phyloP scores from a whole-genome alignment of 1,284 basidiomycete species.

The Leccinum pachyderme region DNA sequence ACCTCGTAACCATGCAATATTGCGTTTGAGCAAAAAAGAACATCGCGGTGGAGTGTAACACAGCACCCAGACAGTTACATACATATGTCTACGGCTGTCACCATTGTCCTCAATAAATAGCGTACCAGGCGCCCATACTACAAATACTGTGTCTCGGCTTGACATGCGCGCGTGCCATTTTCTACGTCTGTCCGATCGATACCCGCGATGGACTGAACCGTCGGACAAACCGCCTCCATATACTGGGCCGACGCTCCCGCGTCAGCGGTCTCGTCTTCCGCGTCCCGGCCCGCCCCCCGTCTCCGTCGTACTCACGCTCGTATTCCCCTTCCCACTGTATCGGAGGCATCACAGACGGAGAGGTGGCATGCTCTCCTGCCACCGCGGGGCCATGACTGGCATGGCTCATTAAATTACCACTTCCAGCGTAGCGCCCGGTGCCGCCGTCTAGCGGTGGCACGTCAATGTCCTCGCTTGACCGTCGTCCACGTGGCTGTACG shows the following conservation, averaged over 20 bases:
- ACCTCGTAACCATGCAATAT: slow-evolving; percentile 14
- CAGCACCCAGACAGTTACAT: not conserved
- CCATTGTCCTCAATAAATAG: slow-evolving; percentile 4
- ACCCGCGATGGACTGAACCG: slow-evolving; percentile 23
- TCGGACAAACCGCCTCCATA: slow-evolving; percentile 27
- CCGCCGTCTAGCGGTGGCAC: slow-evolving; percentile 2
- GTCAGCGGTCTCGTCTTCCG: not conserved
- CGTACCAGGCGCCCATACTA: not conserved
- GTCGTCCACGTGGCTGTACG: slow-evolving; percentile 7
- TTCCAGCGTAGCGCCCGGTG: not conserved
- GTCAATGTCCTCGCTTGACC: slow-evolving; percentile 14
- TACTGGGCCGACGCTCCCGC: slow-evolving; percentile 23
- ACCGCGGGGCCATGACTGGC: not conserved
- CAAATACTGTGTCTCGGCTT: not conserved
- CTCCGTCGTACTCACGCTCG: slow-evolving; percentile 6
- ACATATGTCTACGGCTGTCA: not conserved
- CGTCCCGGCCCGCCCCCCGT: not conserved
- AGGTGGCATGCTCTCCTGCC: slow-evolving; percentile 2
- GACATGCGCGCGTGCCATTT: not conserved
- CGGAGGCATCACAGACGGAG: not conserved
- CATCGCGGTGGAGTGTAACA: not conserved
- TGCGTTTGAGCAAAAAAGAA: slow-evolving; percentile 1
- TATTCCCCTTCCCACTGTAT: slow-evolving; percentile 2
- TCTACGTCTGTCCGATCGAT: slow-evolving; percentile 23
- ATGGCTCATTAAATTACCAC: not conserved